phyloP scores from a whole-genome alignment of 169 alveolate species.

The Neospora caninum region DNA sequence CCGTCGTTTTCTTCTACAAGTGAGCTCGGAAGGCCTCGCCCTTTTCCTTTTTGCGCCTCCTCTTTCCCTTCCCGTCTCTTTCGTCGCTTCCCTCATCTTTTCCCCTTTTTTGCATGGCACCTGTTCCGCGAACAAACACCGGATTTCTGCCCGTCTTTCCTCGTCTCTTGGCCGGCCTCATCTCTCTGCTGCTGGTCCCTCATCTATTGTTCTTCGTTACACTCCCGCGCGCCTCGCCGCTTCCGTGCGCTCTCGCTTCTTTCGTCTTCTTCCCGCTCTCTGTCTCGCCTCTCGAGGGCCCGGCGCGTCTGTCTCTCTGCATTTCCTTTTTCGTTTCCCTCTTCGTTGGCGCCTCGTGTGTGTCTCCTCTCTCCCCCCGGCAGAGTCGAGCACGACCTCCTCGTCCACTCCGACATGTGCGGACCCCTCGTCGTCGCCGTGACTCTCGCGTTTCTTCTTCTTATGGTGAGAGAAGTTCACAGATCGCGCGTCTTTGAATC shows the following conservation, averaged over 20 bases:
- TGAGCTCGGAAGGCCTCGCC: neutral
- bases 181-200: neutral
- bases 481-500: neutral
- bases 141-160: neutral
- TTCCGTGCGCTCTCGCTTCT: neutral
- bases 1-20: slow-evolving; percentile 10
- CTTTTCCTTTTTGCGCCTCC: neutral
- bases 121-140: neutral
- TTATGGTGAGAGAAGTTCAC: neutral
- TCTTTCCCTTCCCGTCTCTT: neutral
- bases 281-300: neutral
- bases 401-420: slow-evolving; percentile 29
- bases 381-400: slow-evolving; percentile 18
- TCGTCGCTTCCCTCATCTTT: neutral
- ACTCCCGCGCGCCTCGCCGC: neutral
- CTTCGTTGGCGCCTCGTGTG: neutral
- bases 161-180: neutral
- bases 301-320: neutral
- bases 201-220: neutral
- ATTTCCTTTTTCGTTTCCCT: neutral
- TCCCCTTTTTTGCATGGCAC: neutral
- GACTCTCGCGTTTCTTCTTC: neutral
- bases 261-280: neutral
- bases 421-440: neutral
- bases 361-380: neutral